Conservation (phyloP, 805 yeast genomes). For the Yarrowia osloensis region DNA sequence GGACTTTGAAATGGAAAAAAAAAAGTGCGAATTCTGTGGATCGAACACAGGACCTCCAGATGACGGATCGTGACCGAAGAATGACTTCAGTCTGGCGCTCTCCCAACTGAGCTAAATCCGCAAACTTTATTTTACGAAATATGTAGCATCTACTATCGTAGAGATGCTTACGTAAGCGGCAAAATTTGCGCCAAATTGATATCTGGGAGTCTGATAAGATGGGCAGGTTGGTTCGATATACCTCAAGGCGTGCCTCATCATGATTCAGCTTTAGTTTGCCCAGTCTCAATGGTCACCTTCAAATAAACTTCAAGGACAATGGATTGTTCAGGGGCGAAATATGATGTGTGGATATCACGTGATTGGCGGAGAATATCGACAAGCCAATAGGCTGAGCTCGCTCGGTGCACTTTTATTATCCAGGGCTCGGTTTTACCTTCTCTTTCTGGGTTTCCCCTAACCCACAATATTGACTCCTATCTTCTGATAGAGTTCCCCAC, state of each 20-base stretch:
- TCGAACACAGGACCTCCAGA: slow-evolving; percentile 84
- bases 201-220: no score
- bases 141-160: no score
- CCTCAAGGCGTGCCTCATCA: no score
- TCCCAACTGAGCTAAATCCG: slow-evolving; percentile 44
- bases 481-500: neutral
- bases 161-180: neutral
- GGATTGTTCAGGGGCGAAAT: neutral
- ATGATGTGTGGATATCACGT: neutral
- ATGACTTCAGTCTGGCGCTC: slow-evolving; percentile 46
- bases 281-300: no score
- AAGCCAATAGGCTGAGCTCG: no score
- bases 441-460: neutral
- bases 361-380: neutral
- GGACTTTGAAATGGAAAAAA: neutral
- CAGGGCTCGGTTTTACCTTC: neutral
- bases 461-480: neutral
- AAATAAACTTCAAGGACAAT: no score
- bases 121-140: neutral
- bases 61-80: slow-evolving; percentile 34
- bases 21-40: slow-evolving; percentile 54
- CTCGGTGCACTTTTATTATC: neutral
- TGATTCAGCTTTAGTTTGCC: no score
- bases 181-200: no score
- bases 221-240: no score